Base-by-base conservation (phyloP, 176 grass and related monocot genomes). In the Thalia dealbata region DNA sequence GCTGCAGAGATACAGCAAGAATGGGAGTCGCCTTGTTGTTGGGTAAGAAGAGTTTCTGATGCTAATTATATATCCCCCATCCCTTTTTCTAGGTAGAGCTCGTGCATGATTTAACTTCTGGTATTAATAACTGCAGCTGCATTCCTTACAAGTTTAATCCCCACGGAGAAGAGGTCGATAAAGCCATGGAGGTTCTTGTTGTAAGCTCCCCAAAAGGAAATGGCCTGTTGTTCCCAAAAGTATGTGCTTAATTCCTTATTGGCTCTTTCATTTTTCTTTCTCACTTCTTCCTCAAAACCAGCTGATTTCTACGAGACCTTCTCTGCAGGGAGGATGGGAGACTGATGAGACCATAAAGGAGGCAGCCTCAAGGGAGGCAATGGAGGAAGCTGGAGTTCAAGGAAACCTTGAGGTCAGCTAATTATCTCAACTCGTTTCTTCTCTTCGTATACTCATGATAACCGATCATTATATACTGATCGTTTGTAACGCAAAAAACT, bases 141-240 rank as follows among this genome's bases (percentile, higher is more conserved):
- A 81, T 86, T 61, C 84, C 84, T 19, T 86, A 86, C 61, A 86
- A 77, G 76, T 52, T 86, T 13, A 75, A 74, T 24, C 43, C 26
- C 32, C 32, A 38, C 3, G 68, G 61, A 11, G 75, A 81, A 63
- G 84, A 64, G 55, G n/a, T 78, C 3, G 69, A 86, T 52, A 74
- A 81, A 61, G 62, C 69, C 14, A 71, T 86, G 79, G 79, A 86
- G 69, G 78, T 86, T 58, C 84, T 86, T 50, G 79, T 86, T 32
- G 78, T 86, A 55, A 86, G 84, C 46, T 78, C 84, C 9, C 84
- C 81, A 24, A 86, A 86, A 78, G 84, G 81, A 35, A 32, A 86
- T 78, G 84, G 84, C 14, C 69, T 86, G 79, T 23, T 86, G 84
- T 86, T 86, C 30, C 84, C 84, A 43, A 86, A 86, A 79, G 84